A percentile compares a stretch with the other conserved stretches of the same genome.
These are phyloP conservation scores for Chalara sp. DNA, from an alignment of 2,329 filamentous ascomycete genomes.

Conservation along the genomic window DNA sequence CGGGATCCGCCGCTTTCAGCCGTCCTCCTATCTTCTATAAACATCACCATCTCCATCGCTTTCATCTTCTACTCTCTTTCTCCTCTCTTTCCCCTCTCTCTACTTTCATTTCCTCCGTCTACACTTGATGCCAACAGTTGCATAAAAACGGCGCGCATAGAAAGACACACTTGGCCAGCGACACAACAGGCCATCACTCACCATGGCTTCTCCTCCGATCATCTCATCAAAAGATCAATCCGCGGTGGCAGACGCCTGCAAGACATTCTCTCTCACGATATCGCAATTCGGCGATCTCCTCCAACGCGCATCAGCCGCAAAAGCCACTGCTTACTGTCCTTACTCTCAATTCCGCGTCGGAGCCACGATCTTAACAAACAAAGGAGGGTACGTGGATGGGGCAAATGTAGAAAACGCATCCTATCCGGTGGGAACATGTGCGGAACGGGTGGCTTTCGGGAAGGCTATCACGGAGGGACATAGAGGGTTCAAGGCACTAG, in stretches of 20 bases:
- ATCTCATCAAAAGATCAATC: slow-evolving; percentile 17
- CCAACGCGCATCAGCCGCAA: slow-evolving; percentile 66
- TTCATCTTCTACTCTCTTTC: too few relatives aligned
- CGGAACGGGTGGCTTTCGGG: slow-evolving; percentile 82
- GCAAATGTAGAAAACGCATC: slow-evolving; percentile 88
- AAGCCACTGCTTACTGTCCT: slow-evolving; percentile 73
- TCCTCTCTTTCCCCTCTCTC: too few relatives aligned
- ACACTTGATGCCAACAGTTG: too few relatives aligned
- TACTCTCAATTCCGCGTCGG: slow-evolving; percentile 74
- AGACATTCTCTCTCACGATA: slow-evolving; percentile 44
- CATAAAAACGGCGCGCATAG: too few relatives aligned
- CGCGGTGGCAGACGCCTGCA: slow-evolving; percentile 29
- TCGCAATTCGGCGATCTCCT: slow-evolving; percentile 59
- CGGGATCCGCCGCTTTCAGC: too few relatives aligned
- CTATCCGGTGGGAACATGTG: slow-evolving; percentile 93
- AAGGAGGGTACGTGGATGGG: slow-evolving; percentile 48
- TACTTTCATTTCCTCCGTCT: too few relatives aligned
- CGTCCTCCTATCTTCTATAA: too few relatives aligned
- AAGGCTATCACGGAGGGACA: slow-evolving; percentile 57
- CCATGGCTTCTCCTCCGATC: too few relatives aligned
- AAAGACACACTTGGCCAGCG: too few relatives aligned
- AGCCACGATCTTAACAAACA: slow-evolving; percentile 61
- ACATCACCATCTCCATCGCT: too few relatives aligned
- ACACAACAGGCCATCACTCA: too few relatives aligned
- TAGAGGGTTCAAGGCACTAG: slow-evolving; percentile 65